A percentile compares a stretch with the other conserved stretches of the same genome.
Conservation (phyloP, 352 stramenopile species). For the Globisporangium orthogonon region DNA sequence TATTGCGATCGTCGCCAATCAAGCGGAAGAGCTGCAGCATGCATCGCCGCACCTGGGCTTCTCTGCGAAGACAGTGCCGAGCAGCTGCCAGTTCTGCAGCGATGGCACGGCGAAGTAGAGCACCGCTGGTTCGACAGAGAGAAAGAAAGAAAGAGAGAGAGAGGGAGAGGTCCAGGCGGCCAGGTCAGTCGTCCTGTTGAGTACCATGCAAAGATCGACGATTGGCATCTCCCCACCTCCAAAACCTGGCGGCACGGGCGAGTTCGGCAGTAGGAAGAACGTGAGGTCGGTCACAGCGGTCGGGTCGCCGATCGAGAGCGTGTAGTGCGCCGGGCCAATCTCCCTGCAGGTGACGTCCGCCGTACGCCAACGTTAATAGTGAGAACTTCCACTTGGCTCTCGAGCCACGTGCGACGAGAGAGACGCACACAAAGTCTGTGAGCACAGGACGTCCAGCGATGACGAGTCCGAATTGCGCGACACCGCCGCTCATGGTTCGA, state of each 20-base stretch:
- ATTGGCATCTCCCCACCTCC: constrained; percentile 19
- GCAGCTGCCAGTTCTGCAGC: constrained; percentile 62
- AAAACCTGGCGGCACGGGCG: constrained; percentile 48
- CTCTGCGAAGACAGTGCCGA: constrained; percentile 65
- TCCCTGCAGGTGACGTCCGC: constrained; percentile 20
- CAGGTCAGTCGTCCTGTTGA: constrained; percentile 2
- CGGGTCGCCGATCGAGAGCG: constrained; percentile 54
- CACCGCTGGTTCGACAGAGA: constrained; percentile 23
- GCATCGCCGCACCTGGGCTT: constrained; percentile 27
- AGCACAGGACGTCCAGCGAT: constrained; percentile 57
- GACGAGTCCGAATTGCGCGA: constrained; percentile 61
- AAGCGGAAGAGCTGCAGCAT: background rate
- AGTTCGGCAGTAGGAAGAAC: constrained; percentile 67
- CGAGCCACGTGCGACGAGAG: background rate
- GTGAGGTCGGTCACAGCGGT: constrained; percentile 57
- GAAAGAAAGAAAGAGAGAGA: background rate
- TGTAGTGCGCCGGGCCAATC: constrained; percentile 54
- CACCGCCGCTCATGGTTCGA: constrained; percentile 4
- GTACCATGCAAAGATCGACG: too few relatives aligned
- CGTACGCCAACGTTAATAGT: background rate
- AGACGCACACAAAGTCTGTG: constrained; percentile 37
- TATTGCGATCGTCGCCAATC: background rate
- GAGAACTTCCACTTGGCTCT: background rate
- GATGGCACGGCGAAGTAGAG: constrained; percentile 67
- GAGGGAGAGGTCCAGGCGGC: background rate